These are phyloP conservation scores for Botrytis fragariae DNA, from an alignment of 2,329 filamentous ascomycete species.

Conservation along the genomic window DNA sequence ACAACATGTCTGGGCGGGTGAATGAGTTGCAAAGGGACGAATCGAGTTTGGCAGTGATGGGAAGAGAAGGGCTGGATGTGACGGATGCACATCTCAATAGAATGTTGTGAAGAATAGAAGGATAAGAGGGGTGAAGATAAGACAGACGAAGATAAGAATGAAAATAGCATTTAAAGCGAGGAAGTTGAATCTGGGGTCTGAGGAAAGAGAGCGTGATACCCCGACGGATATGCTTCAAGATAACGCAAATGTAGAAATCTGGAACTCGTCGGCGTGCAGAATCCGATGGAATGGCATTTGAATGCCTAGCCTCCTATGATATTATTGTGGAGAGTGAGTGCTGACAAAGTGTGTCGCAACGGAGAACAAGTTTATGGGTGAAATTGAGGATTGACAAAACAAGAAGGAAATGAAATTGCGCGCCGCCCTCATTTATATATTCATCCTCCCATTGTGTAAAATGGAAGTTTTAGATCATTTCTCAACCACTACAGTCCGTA, in stretches of 20 bases:
- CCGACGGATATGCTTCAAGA: not conserved
- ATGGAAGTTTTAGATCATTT: not conserved
- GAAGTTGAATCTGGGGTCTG: not conserved
- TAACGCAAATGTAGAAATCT: not conserved
- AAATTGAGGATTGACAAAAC: not conserved
- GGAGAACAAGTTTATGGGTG: too few species aligned
- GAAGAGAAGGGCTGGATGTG: not conserved
- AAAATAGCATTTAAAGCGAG: not conserved
- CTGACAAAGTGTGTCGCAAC: not conserved
- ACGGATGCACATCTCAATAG: not conserved
- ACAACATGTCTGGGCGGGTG: not conserved
- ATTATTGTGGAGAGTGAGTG: not conserved
- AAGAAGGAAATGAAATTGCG: not conserved
- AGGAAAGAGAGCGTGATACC: not conserved
- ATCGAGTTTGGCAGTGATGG: not conserved
- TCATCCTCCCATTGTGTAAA: not conserved
- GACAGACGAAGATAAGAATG: too few species aligned
- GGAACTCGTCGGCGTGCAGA: not conserved
- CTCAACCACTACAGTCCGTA: not conserved
- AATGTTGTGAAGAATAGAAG: fast-evolving
- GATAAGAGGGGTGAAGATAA: not conserved
- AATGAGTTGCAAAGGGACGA: not conserved
- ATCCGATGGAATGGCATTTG: not conserved
- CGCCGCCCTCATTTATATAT: not conserved
- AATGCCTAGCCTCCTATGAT: fast-evolving